Evolutionary conservation across 768 basidiomycete species (phyloP).

Genomic region (Exidia glandulosa): DNA sequence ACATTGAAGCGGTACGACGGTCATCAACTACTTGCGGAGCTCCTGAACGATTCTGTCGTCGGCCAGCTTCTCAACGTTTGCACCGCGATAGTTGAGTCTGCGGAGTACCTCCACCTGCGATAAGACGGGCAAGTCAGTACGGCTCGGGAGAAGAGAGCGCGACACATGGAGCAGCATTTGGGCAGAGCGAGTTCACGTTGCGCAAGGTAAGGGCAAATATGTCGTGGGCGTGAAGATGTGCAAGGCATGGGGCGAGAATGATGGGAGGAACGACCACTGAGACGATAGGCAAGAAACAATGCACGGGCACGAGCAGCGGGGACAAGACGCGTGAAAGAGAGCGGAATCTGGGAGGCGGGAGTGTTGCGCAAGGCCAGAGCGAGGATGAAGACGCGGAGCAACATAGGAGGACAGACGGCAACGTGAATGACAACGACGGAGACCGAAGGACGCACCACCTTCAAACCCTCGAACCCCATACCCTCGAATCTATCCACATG

Average conservation of each 20-base stretch:
- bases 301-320: not conserved
- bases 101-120: constrained; percentile 73
- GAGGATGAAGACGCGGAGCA: too few relatives aligned
- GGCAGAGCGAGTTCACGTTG: too few relatives aligned
- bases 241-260: too few relatives aligned
- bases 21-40: constrained; percentile 53
- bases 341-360: too few relatives aligned
- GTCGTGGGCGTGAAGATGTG: too few relatives aligned
- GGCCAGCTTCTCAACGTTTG: constrained; percentile 65
- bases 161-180: too few relatives aligned
- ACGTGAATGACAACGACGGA: not conserved
- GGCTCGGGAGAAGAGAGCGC: not conserved
- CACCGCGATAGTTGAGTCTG: constrained; percentile 77
- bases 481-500: constrained; percentile 78
- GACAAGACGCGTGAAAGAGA: too few relatives aligned
- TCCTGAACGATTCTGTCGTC: constrained; percentile 84
- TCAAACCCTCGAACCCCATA: constrained; percentile 69
- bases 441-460: constrained; percentile 58
- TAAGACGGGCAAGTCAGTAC: not conserved
- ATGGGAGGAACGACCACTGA: too few relatives aligned
- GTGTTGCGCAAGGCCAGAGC: too few relatives aligned
- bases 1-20: too few relatives aligned
- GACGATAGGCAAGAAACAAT: too few relatives aligned
- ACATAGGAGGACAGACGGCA: not conserved
- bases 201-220: too few relatives aligned